phyloP scores from a whole-genome alignment of 352 stramenopile species.

The Globisporangium echinulatum region DNA sequence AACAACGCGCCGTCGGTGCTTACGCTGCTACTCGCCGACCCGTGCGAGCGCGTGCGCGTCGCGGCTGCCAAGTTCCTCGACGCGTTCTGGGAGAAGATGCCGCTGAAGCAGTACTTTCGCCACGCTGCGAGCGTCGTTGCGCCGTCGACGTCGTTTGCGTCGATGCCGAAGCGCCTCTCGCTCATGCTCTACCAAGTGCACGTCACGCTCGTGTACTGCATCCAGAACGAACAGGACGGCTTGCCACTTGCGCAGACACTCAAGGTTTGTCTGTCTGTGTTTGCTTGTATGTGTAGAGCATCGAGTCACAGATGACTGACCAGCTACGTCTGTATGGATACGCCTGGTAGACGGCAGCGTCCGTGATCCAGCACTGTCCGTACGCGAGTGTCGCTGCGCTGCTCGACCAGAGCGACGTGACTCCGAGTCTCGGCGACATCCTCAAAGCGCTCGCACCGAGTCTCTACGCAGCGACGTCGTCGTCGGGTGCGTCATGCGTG shows the following conservation, averaged over 20 bases:
- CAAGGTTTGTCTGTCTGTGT: slow-evolving; percentile 32
- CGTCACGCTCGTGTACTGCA: slow-evolving; percentile 73
- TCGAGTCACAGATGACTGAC: no score
- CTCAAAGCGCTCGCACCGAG: slow-evolving; percentile 61
- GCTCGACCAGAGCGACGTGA: slow-evolving; percentile 43
- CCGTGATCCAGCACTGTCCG: slow-evolving; percentile 73
- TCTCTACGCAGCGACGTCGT: slow-evolving; percentile 53
- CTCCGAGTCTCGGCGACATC: slow-evolving; percentile 52
- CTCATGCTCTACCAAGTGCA: slow-evolving; percentile 83
- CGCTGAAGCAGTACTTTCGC: slow-evolving; percentile 76
- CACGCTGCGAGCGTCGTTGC: slow-evolving; percentile 34
- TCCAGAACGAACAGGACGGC: slow-evolving; percentile 71
- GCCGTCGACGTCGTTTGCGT: slow-evolving; percentile 73
- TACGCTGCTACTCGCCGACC: slow-evolving; percentile 70
- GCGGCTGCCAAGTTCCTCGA: slow-evolving; percentile 76
- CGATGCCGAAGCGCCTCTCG: slow-evolving; percentile 75
- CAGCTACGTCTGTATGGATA: no score
- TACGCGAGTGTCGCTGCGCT: slow-evolving; percentile 54
- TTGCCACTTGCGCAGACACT: slow-evolving; percentile 55
- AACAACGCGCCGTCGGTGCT: slow-evolving; percentile 69
- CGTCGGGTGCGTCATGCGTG: slow-evolving; percentile 20
- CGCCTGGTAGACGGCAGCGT: slow-evolving; percentile 37
- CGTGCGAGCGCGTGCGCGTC: slow-evolving; percentile 67
- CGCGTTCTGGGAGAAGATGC: slow-evolving; percentile 77
- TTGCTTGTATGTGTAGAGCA: no score